A percentile compares a stretch with the other conserved stretches of the same genome.
Conservation (phyloP, 352 stramenopile species). For the Plasmopara halstedii region DNA sequence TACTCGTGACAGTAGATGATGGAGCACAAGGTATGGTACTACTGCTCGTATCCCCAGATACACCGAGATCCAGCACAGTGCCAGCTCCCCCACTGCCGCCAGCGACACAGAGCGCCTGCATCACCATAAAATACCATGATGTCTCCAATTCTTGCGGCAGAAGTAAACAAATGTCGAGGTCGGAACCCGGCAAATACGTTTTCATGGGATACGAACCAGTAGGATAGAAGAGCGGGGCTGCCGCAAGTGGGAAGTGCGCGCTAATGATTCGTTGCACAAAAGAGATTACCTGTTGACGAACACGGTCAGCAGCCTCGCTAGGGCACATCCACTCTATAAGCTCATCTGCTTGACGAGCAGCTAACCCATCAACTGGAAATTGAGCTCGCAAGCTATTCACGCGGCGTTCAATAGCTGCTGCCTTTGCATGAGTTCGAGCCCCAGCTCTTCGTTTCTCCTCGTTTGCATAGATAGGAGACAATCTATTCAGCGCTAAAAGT, state of each 20-base stretch:
- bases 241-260: slow-evolving; percentile 35
- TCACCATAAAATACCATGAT: slow-evolving; percentile 81
- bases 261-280: slow-evolving; percentile 64
- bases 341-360: slow-evolving; percentile 27
- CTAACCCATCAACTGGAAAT: slow-evolving; percentile 29
- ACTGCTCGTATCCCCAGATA: slow-evolving; percentile 11
- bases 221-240: slow-evolving; percentile 51
- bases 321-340: slow-evolving; percentile 64
- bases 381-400: slow-evolving; percentile 23
- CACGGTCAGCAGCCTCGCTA: slow-evolving; percentile 48
- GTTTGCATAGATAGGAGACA: not conserved
- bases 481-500: slow-evolving; percentile 26
- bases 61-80: slow-evolving; percentile 21
- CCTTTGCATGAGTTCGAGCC: slow-evolving; percentile 9
- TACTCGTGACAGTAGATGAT: slow-evolving; percentile 1
- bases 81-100: slow-evolving; percentile 26
- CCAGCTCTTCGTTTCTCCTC: slow-evolving; percentile 8
- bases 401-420: slow-evolving; percentile 13
- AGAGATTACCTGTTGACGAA: slow-evolving; percentile 51
- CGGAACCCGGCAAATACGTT: slow-evolving; percentile 83
- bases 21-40: slow-evolving; percentile 11
- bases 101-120: slow-evolving; percentile 75
- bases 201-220: slow-evolving; percentile 86
- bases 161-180: slow-evolving; percentile 80
- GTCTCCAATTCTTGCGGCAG: slow-evolving; percentile 70